Conservation (phyloP, 1,284 basidiomycete genomes). For the Marasmius sp. region DNA sequence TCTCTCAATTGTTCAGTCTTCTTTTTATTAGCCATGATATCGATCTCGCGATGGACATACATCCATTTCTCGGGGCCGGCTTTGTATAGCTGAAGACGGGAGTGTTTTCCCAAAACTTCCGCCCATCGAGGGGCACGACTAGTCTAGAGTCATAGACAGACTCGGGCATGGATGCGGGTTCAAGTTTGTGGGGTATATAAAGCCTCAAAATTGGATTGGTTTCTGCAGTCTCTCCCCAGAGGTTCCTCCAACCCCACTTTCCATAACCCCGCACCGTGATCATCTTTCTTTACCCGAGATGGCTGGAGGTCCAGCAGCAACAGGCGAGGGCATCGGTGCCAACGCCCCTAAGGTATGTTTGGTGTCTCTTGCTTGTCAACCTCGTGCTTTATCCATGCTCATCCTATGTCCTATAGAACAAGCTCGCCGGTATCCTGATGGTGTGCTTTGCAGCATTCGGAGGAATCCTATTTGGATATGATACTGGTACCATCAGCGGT, state of each 20-base stretch:
- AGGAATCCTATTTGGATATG: conserved; percentile 80
- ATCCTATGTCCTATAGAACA: conserved; percentile 35
- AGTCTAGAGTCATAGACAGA: too few relatives aligned
- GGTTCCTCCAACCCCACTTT: neutral
- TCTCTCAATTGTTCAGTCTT: too few relatives aligned
- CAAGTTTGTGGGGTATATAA: too few relatives aligned
- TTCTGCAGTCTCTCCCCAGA: neutral
- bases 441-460: conserved; percentile 77
- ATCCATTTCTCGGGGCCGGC: too few relatives aligned
- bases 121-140: too few relatives aligned
- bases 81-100: too few relatives aligned
- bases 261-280: neutral
- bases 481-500: conserved; percentile 77
- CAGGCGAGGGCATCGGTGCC: conserved; percentile 45
- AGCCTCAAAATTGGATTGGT: too few relatives aligned
- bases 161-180: too few relatives aligned
- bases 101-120: too few relatives aligned
- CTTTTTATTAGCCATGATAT: too few relatives aligned
- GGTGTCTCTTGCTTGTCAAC: neutral
- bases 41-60: too few relatives aligned
- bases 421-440: conserved; percentile 57
- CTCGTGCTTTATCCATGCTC: neutral
- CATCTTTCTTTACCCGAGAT: conserved; percentile 26
- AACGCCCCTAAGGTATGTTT: conserved; percentile 35
- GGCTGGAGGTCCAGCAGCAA: conserved; percentile 52